These are phyloP conservation scores for Inga leiocalycina DNA, from an alignment of 306 rosid species.

Conservation along the genomic window DNA sequence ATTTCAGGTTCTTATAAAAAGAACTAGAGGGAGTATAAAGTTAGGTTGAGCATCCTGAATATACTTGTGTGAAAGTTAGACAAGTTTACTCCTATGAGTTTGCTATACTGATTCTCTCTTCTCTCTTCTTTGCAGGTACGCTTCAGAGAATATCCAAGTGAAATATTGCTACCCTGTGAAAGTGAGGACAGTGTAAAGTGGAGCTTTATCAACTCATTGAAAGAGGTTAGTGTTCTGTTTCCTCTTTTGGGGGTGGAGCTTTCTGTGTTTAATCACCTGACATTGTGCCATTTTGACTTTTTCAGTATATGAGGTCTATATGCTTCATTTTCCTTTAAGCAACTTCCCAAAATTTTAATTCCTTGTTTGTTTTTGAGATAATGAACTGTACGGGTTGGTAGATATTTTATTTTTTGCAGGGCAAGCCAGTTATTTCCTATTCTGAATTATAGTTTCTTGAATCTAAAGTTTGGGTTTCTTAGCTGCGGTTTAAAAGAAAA, in stretches of 20 bases:
- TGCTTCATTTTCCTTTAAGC: not conserved
- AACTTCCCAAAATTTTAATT: not conserved
- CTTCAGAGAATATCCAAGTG: constrained; percentile 88
- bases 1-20: no score
- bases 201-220: constrained; percentile 90
- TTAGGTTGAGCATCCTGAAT: not conserved
- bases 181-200: constrained; percentile 90
- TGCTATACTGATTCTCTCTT: constrained; percentile 26
- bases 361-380: not conserved
- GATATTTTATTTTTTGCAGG: not conserved
- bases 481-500: not conserved
- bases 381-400: not conserved
- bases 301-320: not conserved
- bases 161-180: constrained; percentile 80
- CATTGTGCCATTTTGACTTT: not conserved
- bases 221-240: constrained; percentile 66
- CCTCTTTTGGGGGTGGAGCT: not conserved
- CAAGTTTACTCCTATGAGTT: not conserved
- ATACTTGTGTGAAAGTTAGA: constrained; percentile 4
- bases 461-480: not conserved
- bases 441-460: not conserved
- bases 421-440: not conserved
- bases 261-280: not conserved
- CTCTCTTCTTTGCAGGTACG: constrained; percentile 66
- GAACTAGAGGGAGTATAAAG: not conserved